Conservation (phyloP, 2,329 filamentous ascomycete species). For the Stromatinia cepivora region DNA sequence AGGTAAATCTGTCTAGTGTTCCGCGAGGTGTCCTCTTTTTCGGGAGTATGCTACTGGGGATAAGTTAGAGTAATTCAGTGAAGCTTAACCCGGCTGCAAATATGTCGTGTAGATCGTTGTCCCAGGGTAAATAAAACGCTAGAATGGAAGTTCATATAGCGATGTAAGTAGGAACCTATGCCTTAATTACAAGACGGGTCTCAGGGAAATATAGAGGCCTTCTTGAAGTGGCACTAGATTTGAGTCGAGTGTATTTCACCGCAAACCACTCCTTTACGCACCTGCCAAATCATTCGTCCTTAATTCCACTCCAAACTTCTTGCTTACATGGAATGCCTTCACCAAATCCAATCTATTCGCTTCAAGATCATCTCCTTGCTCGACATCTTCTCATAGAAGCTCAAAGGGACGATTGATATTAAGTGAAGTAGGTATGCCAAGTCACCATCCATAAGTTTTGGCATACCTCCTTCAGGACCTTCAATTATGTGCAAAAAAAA, state of each 20-base stretch:
- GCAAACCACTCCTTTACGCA: background rate
- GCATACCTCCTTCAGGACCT: too few species aligned
- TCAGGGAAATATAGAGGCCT: background rate
- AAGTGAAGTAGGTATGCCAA: too few species aligned
- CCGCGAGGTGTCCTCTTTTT: rapidly evolving
- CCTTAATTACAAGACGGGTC: background rate
- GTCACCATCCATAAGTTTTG: too few species aligned
- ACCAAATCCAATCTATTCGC: too few species aligned
- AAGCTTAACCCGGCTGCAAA: background rate
- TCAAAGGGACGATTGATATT: too few species aligned
- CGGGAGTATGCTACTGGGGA: background rate
- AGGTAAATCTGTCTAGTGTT: background rate
- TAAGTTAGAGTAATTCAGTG: background rate
- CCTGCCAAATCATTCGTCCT: background rate
- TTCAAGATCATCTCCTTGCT: too few species aligned
- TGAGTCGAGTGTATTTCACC: background rate
- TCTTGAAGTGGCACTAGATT: background rate
- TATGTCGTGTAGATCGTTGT: background rate
- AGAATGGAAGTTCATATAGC: too few species aligned
- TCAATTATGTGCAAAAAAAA: too few species aligned
- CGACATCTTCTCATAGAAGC: too few species aligned
- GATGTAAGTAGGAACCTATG: too few species aligned
- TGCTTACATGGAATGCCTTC: too few species aligned
- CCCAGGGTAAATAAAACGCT: background rate
- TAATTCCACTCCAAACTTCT: background rate